Percentiles rank a stretch among this genome's conserved stretches.
phyloP scores from a whole-genome alignment of 305 asterid genomes.

The Vinca major region DNA sequence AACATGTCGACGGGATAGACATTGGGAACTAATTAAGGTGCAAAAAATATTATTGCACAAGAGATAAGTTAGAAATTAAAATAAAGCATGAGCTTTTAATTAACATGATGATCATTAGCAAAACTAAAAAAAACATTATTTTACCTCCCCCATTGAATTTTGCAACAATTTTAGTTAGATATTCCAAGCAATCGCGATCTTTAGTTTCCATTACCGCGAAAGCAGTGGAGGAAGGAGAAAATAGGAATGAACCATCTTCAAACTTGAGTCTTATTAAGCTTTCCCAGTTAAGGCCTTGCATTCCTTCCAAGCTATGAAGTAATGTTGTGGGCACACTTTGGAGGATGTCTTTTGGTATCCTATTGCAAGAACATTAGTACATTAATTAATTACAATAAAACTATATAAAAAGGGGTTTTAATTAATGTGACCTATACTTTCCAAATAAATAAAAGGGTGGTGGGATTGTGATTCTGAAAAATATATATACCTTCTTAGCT shows the following conservation, averaged over 20 bases:
- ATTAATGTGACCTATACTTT: no score
- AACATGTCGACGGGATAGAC: conserved; percentile 94
- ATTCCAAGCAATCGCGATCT: conserved; percentile 54
- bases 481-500: conserved; percentile 49
- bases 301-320: conserved; percentile 90
- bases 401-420: no score
- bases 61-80: no score
- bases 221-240: conserved; percentile 92
- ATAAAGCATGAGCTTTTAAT: no score
- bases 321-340: conserved; percentile 76
- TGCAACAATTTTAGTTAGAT: conserved; percentile 34
- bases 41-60: no score
- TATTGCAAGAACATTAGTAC: conserved; percentile 15
- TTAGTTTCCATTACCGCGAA: conserved; percentile 67
- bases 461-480: no score
- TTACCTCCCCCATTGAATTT: conserved; percentile 88
- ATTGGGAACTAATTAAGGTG: conserved; percentile 45
- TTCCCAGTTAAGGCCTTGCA: conserved; percentile 64
- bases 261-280: conserved; percentile 53
- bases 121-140: no score
- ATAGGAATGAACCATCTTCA: conserved; percentile 72
- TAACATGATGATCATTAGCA: no score
- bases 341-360: conserved; percentile 77
- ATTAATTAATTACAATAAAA: no score
- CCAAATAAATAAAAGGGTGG: no score